Base-by-base conservation (phyloP, 2,329 filamentous ascomycete species). In the Cyclaneusma minus region DNA sequence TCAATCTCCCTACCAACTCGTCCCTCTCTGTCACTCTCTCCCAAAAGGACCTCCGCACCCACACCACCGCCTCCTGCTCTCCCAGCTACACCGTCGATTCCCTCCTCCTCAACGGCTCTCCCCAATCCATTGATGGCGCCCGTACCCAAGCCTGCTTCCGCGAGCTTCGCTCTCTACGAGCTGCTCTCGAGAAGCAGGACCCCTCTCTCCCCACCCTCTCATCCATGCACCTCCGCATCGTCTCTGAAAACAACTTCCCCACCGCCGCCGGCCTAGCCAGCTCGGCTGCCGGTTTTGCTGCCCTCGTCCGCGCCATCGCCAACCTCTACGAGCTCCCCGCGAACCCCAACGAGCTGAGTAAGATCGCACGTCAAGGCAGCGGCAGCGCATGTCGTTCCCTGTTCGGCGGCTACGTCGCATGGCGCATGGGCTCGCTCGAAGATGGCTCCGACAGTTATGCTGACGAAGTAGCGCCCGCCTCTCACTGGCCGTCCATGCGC, bases 171-270 rank as follows among this genome's bases (percentile, higher is more conserved):
- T 52, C 71, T 27, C 72, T 89, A 23, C 79, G 89, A 35, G 64
- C 71, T 27, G 61, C 69, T 13, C 63, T 95, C 44, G 89, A 98
- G 54, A 59, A 62, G 18, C 54, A 64, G 34, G 62, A 93, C 49
- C 42, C 72, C 0, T 72, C 70, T 13, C 66, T 93, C n/a, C 83
- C 87, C 22, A 82, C 80, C 52, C 71, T 98, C 30, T 80, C 83
- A 7, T 49, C 62, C 27, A 62, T 79, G 44, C 72, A 80, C 17
- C 70, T 98, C 34, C 79, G 76, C 42, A 76, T 98, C 38, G 84
- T 94, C 30, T 89, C 81, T 30, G 80, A 89, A 60, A 98, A 98
- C 67, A 98, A 98, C 66, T 98, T 98, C 65, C 89, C 89, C 36
- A 98, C 89, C 3, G 89, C 89, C 14, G 89, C 89, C 4, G 89